Evolutionary conservation across 805 yeast species (phyloP), one percentile per base, ranked within the genome.

Genomic region (Ogataea glucozyma): DNA sequence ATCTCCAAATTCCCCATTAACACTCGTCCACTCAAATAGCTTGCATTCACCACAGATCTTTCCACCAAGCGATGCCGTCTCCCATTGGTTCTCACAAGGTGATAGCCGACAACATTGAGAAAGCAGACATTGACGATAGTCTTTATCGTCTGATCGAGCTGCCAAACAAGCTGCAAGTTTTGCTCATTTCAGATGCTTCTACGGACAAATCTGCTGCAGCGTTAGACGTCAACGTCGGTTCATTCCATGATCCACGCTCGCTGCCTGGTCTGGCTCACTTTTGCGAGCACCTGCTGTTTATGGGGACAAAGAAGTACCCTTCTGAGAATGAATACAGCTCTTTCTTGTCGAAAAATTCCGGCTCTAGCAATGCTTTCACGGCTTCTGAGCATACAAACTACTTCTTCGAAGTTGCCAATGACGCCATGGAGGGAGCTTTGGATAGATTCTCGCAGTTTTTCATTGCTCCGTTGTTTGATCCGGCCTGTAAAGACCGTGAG

Each of bases 381-480:
- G 83, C 96, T 2, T 71, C 88, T 3, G 84, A 84, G 54, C 88
- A 87, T 56, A 91, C 98, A 4, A 91, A 91, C 65, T 91, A 89
- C 65, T 89, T 76, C 64, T 91, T 93, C 57, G 96, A 91, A 57
- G 78, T 93, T 4, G 78, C 83, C 46, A 76, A 85, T 43, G 84
- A 81, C 49, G 78, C 83, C 52, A 70, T 91, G 46, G 80, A 83
- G 47, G 97, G 95, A 5, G 97, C 97, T 0, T 68, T 91, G 40
- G 98, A 91, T 62, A 73, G 98, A 54, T 91, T 91, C 64, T 78
- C 96, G 4, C 98, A 91, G 62, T 91, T 91, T 61, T 91, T 91
- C 70, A 84, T 90, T 26, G 63, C 78, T 21, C 99, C 99, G 1
- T 69, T 91, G 53, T 91, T 91, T 57, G 70, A 73, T 49, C 69